A percentile compares a stretch with the other conserved stretches of the same genome.
These are phyloP conservation scores for Paecilomyces variotii DNA, from an alignment of 2,329 filamentous ascomycete genomes.

Conservation along the genomic window DNA sequence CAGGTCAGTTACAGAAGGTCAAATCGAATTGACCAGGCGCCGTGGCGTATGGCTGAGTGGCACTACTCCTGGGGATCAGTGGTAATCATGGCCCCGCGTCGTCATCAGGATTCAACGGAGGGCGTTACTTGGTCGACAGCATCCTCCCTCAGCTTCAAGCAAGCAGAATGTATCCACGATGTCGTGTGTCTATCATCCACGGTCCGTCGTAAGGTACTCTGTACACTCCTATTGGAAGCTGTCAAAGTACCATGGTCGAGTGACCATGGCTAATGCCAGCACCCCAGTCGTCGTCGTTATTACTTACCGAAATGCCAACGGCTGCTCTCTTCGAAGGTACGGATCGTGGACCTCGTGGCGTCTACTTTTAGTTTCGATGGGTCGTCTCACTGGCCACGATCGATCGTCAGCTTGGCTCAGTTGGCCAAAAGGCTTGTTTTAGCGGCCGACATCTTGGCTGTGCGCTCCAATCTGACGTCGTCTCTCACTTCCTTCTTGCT, in stretches of 20 bases:
- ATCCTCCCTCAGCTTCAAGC: background rate
- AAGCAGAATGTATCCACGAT: background rate
- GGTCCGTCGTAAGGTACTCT: background rate
- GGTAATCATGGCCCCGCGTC: background rate
- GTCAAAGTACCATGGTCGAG: background rate
- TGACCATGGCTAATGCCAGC: background rate
- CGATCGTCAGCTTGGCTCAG: slow-evolving; percentile 10
- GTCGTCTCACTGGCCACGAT: slow-evolving; percentile 10
- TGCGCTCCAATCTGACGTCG: slow-evolving; percentile 8
- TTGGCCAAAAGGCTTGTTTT: slow-evolving; percentile 17
- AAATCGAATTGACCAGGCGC: background rate
- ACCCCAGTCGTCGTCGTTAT: no score
- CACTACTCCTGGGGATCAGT: background rate
- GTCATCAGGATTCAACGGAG: background rate
- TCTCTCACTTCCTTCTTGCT: slow-evolving; percentile 2
- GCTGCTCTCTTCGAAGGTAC: background rate
- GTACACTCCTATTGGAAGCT: background rate
- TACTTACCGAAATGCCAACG: background rate
- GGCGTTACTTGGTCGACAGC: background rate
- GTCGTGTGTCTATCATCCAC: background rate
- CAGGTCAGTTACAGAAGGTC: background rate
- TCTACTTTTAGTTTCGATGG: background rate
- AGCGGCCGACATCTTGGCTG: slow-evolving; percentile 6
- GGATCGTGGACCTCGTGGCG: background rate
- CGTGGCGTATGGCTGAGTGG: background rate